Evolutionary conservation across 2,329 filamentous ascomycete genomes (phyloP).

Genomic region (Huntiella bhutanensis): DNA sequence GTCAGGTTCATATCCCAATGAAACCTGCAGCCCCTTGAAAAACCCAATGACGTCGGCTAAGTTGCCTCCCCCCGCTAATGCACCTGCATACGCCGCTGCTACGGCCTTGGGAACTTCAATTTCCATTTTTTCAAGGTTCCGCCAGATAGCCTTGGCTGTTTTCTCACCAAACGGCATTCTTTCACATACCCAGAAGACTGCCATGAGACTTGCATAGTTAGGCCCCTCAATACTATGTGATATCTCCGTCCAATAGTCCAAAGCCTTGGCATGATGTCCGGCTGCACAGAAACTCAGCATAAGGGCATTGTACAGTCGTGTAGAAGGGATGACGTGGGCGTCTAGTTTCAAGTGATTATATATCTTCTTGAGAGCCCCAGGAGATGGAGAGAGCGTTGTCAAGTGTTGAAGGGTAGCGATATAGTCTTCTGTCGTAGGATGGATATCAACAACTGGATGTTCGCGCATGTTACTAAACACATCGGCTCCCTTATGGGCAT

Average conservation of each 20-base stretch:
- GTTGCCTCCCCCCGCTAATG: constrained; percentile 53
- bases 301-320: constrained; percentile 59
- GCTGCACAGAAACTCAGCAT: constrained; percentile 70
- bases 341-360: constrained; percentile 95
- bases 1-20: constrained; percentile 49
- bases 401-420: constrained; percentile 52
- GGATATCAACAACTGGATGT: constrained; percentile 40
- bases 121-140: constrained; percentile 51
- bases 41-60: constrained; percentile 48
- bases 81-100: constrained; percentile 59
- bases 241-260: constrained; percentile 73
- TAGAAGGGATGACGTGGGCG: constrained; percentile 56
- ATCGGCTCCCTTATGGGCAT: constrained; percentile 67
- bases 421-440: constrained; percentile 59
- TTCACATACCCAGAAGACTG: constrained; percentile 67
- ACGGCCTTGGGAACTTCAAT: constrained; percentile 57
- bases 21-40: constrained; percentile 46
- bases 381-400: constrained; percentile 35
- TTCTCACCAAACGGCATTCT: constrained; percentile 35
- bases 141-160: constrained; percentile 50
- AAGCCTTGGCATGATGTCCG: constrained; percentile 43
- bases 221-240: constrained; percentile 72
- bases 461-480: constrained; percentile 92
- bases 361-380: constrained; percentile 50
- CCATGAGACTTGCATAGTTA: constrained; percentile 58